Conservation (phyloP, 2,329 filamentous ascomycete genomes). For the Falciphora oryzae region DNA sequence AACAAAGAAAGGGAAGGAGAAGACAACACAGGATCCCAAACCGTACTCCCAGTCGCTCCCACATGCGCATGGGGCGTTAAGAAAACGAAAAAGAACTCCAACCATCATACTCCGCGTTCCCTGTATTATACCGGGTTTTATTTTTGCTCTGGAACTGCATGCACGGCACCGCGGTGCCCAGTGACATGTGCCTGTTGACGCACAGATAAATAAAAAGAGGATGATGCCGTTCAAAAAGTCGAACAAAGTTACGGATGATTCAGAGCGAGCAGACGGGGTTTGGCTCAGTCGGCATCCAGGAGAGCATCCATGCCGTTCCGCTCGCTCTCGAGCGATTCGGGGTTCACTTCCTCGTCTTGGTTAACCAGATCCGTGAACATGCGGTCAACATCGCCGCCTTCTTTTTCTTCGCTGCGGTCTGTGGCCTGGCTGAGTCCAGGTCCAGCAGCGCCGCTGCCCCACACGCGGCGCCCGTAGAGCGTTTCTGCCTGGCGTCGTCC, state of each 20-base stretch:
- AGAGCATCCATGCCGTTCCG: slow-evolving; percentile 41
- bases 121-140: background rate
- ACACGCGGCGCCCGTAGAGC: slow-evolving; percentile 45
- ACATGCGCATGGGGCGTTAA: background rate
- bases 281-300: slow-evolving; percentile 33
- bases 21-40: background rate
- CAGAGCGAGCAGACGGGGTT: background rate
- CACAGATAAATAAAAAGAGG: background rate
- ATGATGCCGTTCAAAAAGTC: background rate
- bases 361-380: slow-evolving; percentile 54
- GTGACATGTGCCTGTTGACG: background rate
- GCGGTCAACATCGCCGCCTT: slow-evolving; percentile 39
- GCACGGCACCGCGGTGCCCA: background rate
- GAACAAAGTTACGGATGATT: background rate
- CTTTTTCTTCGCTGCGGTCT: slow-evolving; percentile 27
- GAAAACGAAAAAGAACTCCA: slow-evolving; percentile 5
- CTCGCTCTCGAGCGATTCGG: slow-evolving; percentile 39
- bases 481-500: slow-evolving; percentile 45
- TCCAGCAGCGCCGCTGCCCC: slow-evolving; percentile 26
- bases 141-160: background rate
- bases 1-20: background rate
- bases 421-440: slow-evolving; percentile 8
- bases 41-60: background rate
- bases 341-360: slow-evolving; percentile 40
- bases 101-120: background rate